Percentiles rank a stretch among this genome's conserved stretches.
Conservation (phyloP, 306 rosid genomes). For the Crotalaria pallida region DNA sequence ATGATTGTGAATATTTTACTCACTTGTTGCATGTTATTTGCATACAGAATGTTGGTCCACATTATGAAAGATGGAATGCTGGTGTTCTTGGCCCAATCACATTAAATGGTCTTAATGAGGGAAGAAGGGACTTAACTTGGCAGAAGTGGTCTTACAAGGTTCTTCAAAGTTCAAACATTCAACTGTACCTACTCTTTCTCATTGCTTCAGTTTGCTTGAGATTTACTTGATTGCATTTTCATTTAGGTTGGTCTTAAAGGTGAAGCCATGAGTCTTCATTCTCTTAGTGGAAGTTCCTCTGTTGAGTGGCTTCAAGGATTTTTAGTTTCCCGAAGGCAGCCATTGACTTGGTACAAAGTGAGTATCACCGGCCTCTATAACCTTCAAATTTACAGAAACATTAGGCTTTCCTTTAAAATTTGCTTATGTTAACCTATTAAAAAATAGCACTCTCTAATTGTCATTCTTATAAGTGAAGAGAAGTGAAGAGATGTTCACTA, state of each 20-base stretch:
- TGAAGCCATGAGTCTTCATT: constrained; percentile 89
- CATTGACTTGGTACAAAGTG: constrained; percentile 96
- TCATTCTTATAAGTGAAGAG: neutral
- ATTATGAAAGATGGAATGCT: constrained; percentile 95
- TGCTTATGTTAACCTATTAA: neutral
- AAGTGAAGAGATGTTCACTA: neutral
- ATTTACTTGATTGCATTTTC: constrained; percentile 27
- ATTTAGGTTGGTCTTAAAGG: constrained; percentile 87
- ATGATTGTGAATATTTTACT: constrained; percentile 13
- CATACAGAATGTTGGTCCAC: constrained; percentile 90
- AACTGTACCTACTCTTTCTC: neutral
- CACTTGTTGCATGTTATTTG: constrained; percentile 15
- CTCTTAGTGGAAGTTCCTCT: constrained; percentile 84
- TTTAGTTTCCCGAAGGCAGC: constrained; percentile 62
- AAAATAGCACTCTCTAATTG: neutral
- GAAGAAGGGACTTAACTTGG: constrained; percentile 92
- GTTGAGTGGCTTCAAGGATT: constrained; percentile 89
- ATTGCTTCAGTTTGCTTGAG: constrained; percentile 15
- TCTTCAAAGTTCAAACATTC: neutral
- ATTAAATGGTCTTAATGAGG: constrained; percentile 81
- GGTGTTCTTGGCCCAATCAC: constrained; percentile 91
- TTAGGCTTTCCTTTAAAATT: neutral
- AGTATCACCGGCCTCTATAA: constrained; percentile 31
- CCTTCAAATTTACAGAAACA: neutral
- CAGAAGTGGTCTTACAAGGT: constrained; percentile 99